Conservation (phyloP, 768 basidiomycete species). For the Suillus americanus region DNA sequence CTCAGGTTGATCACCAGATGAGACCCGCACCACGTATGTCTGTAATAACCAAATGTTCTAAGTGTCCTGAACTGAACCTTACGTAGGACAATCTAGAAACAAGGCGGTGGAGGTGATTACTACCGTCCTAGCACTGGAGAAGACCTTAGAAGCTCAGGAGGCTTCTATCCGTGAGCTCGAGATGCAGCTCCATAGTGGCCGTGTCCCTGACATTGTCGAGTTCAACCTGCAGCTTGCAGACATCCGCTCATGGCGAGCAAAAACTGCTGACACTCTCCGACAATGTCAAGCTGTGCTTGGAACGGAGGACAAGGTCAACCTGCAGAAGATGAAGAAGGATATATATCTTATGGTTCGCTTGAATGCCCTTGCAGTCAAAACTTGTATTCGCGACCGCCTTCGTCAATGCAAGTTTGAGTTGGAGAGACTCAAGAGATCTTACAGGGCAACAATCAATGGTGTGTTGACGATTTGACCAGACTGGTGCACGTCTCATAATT, state of each 20-base stretch:
- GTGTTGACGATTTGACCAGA: background rate
- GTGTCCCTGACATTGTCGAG: background rate
- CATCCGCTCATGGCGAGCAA: background rate
- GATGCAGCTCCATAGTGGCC: background rate
- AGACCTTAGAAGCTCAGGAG: no score
- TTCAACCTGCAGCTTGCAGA: conserved; percentile 1
- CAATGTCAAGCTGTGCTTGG: conserved; percentile 1
- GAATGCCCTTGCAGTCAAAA: conserved; percentile 27
- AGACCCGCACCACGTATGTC: no score
- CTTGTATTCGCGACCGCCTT: conserved; percentile 18
- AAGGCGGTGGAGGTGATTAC: no score
- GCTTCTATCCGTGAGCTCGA: background rate
- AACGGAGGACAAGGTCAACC: background rate
- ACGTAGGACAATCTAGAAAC: no score
- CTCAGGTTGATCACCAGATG: no score
- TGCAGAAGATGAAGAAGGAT: conserved; percentile 8
- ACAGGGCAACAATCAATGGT: conserved; percentile 3
- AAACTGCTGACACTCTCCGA: conserved; percentile 11
- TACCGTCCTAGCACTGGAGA: no score
- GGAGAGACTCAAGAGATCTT: conserved; percentile 18
- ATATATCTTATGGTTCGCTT: conserved; percentile 14
- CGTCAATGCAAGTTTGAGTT: conserved; percentile 29
- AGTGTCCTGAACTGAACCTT: no score
- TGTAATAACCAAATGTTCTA: no score
- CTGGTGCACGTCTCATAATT: background rate